Conservation (phyloP, 495 filamentous ascomycete species). For the Penicillium maclennaniae region DNA sequence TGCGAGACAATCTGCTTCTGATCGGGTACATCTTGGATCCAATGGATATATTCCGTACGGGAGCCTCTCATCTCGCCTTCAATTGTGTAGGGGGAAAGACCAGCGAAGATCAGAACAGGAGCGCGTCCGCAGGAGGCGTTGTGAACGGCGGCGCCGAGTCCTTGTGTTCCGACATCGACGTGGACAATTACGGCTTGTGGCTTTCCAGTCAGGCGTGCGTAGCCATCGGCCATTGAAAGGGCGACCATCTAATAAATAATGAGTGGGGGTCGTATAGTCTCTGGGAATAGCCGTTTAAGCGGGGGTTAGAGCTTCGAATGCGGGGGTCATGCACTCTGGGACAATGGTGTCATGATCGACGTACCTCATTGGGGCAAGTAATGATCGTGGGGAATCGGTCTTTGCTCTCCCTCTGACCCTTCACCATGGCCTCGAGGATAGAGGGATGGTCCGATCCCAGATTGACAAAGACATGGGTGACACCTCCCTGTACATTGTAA, state of each 20-base stretch:
- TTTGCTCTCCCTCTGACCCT: slow-evolving; percentile 64
- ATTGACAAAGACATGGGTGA: slow-evolving; percentile 90
- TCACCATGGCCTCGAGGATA: slow-evolving; percentile 95
- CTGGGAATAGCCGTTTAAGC: neutral
- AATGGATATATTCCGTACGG: slow-evolving; percentile 94
- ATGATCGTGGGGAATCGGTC: slow-evolving; percentile 80
- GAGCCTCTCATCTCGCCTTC: slow-evolving; percentile 88
- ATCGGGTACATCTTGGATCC: slow-evolving; percentile 95
- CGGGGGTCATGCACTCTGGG: neutral
- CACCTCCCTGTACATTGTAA: slow-evolving; percentile 58
- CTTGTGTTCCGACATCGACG: slow-evolving; percentile 95
- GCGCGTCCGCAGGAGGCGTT: slow-evolving; percentile 84
- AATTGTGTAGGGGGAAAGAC: slow-evolving; percentile 81
- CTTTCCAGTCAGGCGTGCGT: slow-evolving; percentile 78
- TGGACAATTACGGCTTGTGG: slow-evolving; percentile 93
- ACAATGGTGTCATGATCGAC: slow-evolving; percentile 4
- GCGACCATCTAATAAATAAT: slow-evolving; percentile 74
- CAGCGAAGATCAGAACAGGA: slow-evolving; percentile 87
- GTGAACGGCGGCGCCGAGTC: slow-evolving; percentile 85
- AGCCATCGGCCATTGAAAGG: slow-evolving; percentile 94
- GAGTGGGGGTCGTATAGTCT: slow-evolving; percentile 2
- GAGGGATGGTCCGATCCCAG: slow-evolving; percentile 90
- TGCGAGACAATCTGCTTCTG: slow-evolving; percentile 89
- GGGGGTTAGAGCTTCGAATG: neutral
- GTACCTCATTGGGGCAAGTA: slow-evolving; percentile 83